Evolutionary conservation across 495 filamentous ascomycete genomes (phyloP).

Genomic region (Aspergillus sclerotioniger): DNA sequence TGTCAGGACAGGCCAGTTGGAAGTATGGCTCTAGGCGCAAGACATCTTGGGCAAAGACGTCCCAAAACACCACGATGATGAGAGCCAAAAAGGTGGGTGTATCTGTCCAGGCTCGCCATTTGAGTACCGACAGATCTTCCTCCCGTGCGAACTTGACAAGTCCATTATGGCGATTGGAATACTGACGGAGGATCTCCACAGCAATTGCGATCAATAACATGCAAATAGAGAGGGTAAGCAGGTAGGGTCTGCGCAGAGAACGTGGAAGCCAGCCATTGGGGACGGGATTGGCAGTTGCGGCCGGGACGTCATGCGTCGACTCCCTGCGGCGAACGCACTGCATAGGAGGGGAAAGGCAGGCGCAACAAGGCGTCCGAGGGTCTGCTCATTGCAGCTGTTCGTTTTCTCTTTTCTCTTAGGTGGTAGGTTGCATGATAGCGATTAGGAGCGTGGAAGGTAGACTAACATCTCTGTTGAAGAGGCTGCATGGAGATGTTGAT

Average conservation of each 20-base stretch:
- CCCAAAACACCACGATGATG: slow-evolving; percentile 20
- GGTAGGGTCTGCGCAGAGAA: slow-evolving; percentile 18
- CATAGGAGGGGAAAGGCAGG: slow-evolving; percentile 2
- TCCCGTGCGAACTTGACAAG: slow-evolving; percentile 15
- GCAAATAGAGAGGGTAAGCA: slow-evolving; percentile 16
- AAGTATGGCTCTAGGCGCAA: slow-evolving; percentile 30
- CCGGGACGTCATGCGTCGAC: too few relatives aligned
- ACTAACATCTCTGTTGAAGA: too few relatives aligned
- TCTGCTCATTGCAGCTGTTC: neutral
- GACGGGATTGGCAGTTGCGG: neutral
- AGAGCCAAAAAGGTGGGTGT: slow-evolving; percentile 22
- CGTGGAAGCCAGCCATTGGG: slow-evolving; percentile 10
- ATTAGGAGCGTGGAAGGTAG: too few relatives aligned
- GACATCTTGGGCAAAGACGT: slow-evolving; percentile 22
- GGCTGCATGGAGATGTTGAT: too few relatives aligned
- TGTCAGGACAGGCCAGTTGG: slow-evolving; percentile 23
- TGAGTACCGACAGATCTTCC: slow-evolving; percentile 10
- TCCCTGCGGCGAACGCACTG: neutral
- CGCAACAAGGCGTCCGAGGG: neutral
- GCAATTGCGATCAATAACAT: slow-evolving; percentile 15
- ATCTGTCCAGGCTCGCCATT: slow-evolving; percentile 20
- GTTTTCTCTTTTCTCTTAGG: neutral
- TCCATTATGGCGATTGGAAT: slow-evolving; percentile 17
- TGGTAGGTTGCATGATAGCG: neutral
- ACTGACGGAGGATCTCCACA: slow-evolving; percentile 20